Base-by-base conservation (phyloP, 345 rosid species). In the Pseudoturritis turrita region DNA sequence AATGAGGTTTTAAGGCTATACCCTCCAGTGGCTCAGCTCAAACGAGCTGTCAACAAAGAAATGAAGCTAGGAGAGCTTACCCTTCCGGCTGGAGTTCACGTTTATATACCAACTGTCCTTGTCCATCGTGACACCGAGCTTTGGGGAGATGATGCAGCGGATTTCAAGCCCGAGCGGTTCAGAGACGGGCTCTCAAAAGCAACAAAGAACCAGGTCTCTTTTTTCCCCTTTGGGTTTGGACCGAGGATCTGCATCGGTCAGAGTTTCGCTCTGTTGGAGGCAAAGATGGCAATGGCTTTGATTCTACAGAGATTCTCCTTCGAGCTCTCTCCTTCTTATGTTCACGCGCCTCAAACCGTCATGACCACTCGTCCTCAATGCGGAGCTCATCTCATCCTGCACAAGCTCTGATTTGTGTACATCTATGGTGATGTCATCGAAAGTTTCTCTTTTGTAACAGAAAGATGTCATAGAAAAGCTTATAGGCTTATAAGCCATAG, bases 111-210 rank as follows among this genome's bases (percentile, higher is more conserved):
- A 3, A 62, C 74, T n/a, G 12, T 76, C 25, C 69, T 87, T 60
- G 68, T 89, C 31, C 90, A 89, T 37, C 88, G 75, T 5, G 88
- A 87, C 74, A 77, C 74, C 10, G 78, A 70, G 12, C 68, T 85
- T 12, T 89, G 88, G 91, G 96, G 91, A 0, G 80, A 79, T 5
- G 89, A 87, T 68, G 92, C 87, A 19, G 68, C 71, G 14, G 92
- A 85, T 17, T 89, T 87, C 84, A 87, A 87, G 3, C 96, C 92
- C 0, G 82, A 82, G 61, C 68, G 96, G 57, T 89, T 89, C 72
- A 54, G 74, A 0, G 84, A 87, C 1, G 92, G 96, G 12, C 71
- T 89, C 57, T 81, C 85, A 15, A 81, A 83, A 68, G 96, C 88
- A 11, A 82, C 87, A 0, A 84, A 85, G 81, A 83, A 84, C 23